Evolutionary conservation across 2,329 filamentous ascomycete species (phyloP).

Genomic region (Colletotrichum filicis): DNA sequence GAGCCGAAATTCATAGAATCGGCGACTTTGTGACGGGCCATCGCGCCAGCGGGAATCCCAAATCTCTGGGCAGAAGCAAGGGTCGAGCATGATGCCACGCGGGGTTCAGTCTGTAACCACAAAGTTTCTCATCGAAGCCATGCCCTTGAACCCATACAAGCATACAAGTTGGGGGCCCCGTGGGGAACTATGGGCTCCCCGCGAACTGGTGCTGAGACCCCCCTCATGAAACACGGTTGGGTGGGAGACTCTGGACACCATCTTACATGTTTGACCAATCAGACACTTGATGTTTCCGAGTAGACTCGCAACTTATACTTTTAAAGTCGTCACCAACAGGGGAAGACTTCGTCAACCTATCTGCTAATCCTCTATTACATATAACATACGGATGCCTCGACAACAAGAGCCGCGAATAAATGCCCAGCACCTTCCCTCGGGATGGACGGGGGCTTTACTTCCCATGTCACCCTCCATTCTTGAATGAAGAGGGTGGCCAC

Average conservation of each 20-base stretch:
- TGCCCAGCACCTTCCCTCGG: not conserved
- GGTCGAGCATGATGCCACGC: slow-evolving; percentile 12
- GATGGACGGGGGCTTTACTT: not conserved
- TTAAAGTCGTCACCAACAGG: slow-evolving; percentile 10
- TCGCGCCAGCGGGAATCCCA: not conserved
- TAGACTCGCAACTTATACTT: slow-evolving; percentile 12
- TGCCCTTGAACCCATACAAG: slow-evolving; percentile 10
- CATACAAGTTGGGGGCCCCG: slow-evolving; percentile 11
- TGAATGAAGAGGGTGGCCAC: not conserved
- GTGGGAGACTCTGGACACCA: not conserved
- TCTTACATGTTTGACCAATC: not conserved
- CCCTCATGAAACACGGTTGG: not conserved
- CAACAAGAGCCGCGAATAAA: not conserved
- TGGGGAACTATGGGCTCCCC: slow-evolving; percentile 6
- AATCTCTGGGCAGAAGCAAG: not conserved
- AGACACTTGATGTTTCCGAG: not conserved
- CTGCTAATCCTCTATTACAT: not conserved
- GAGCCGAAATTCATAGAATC: not conserved
- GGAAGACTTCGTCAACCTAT: not conserved
- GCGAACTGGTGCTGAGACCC: slow-evolving; percentile 13
- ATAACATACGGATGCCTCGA: not conserved
- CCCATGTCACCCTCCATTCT: not conserved
- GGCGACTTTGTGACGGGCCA: not conserved
- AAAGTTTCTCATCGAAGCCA: slow-evolving; percentile 8
- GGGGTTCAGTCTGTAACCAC: slow-evolving; percentile 3